These are phyloP conservation scores for Croton laevigatus DNA, from an alignment of 441 rosid species.

Conservation along the genomic window DNA sequence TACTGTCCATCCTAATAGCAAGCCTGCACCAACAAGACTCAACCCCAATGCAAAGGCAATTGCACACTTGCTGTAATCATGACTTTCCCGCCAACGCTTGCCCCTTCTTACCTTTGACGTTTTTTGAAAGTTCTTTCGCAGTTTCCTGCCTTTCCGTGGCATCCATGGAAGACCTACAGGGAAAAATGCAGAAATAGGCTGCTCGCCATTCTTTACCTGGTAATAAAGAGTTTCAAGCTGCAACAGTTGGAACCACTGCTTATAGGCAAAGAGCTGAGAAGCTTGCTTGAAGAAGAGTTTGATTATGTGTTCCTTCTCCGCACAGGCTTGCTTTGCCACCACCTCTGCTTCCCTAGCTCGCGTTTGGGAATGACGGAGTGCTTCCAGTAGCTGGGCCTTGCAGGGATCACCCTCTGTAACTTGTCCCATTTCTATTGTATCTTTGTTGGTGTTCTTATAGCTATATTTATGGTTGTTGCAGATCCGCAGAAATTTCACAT, in stretches of 20 bases:
- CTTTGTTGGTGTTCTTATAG: slow-evolving; percentile 34
- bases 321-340: slow-evolving; percentile 72
- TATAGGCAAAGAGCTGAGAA: slow-evolving; percentile 86
- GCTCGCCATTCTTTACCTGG: slow-evolving; percentile 56
- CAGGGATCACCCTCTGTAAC: slow-evolving; percentile 48
- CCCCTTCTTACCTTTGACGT: slow-evolving; percentile 37
- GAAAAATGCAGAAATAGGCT: slow-evolving; percentile 44
- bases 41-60: slow-evolving; percentile 66
- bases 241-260: slow-evolving; percentile 83
- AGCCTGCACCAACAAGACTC: slow-evolving; percentile 91
- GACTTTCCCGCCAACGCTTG: slow-evolving; percentile 34
- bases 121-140: slow-evolving; percentile 38
- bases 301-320: slow-evolving; percentile 77
- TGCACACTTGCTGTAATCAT: slow-evolving; percentile 37
- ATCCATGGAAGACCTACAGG: slow-evolving; percentile 50
- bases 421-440: slow-evolving; percentile 26
- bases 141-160: slow-evolving; percentile 39
- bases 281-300: slow-evolving; percentile 90
- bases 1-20: slow-evolving; percentile 90
- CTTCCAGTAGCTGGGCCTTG: slow-evolving; percentile 83
- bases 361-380: slow-evolving; percentile 89
- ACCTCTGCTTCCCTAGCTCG: slow-evolving; percentile 97
- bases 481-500: slow-evolving; percentile 7
- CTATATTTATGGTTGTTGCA: slow-evolving; percentile 30
- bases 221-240: slow-evolving; percentile 71